phyloP scores from a whole-genome alignment of 2,329 filamentous ascomycete genomes.

The Fusarium temperatum region DNA sequence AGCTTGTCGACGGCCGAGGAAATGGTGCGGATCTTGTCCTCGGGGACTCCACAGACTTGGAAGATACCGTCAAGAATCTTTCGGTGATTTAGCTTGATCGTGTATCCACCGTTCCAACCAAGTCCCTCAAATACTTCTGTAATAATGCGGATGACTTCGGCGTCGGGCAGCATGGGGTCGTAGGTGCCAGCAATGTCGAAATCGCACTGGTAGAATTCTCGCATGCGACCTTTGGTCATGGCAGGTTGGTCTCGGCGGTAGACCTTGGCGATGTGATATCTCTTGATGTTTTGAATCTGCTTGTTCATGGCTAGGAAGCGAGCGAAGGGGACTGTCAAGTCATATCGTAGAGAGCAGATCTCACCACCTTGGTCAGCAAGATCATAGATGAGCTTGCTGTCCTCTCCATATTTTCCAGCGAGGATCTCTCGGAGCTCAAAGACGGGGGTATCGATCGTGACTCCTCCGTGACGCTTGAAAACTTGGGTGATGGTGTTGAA shows the following conservation, averaged over 20 bases:
- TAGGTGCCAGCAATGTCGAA: conserved; percentile 92
- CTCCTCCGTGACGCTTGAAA: conserved; percentile 85
- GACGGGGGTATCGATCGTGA: conserved; percentile 82
- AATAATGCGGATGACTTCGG: conserved; percentile 85
- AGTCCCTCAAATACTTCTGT: conserved; percentile 86
- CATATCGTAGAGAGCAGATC: conserved; percentile 78
- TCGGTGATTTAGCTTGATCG: conserved; percentile 94
- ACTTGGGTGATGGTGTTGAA: conserved; percentile 78
- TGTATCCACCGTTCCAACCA: conserved; percentile 77
- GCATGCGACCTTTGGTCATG: conserved; percentile 90
- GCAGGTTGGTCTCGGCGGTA: conserved; percentile 60
- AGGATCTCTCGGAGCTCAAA: conserved; percentile 90
- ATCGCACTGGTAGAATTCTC: conserved; percentile 97
- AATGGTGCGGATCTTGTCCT: conserved; percentile 87
- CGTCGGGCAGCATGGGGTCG: conserved; percentile 91
- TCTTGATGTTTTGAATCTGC: conserved; percentile 83
- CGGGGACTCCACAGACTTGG: conserved; percentile 86
- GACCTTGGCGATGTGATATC: conserved; percentile 96
- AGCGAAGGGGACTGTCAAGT: conserved; percentile 89
- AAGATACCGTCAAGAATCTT: conserved; percentile 95
- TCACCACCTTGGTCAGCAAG: conserved; percentile 88
- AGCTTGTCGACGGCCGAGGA: conserved; percentile 95
- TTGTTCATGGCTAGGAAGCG: conserved; percentile 94
- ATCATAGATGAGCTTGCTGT: conserved; percentile 92
- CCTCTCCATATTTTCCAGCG: conserved; percentile 90